Percentiles rank a stretch among this genome's conserved stretches.
Evolutionary conservation across 495 filamentous ascomycete genomes (phyloP).

Genomic region (Hypoxylon rickii): DNA sequence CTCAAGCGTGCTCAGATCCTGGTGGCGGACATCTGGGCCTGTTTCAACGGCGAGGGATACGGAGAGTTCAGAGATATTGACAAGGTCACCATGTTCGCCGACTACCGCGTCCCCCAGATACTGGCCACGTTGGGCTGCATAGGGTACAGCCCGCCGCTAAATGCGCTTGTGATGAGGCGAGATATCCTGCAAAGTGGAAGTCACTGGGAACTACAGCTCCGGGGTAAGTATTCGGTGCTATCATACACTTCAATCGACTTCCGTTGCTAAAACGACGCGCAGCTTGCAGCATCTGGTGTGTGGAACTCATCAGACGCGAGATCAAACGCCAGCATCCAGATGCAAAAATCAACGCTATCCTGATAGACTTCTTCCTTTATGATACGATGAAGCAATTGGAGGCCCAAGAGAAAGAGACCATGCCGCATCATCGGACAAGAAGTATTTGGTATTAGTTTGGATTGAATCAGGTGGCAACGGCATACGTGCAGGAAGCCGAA

Average conservation of each 20-base stretch:
- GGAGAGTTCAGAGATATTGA: conserved; percentile 91
- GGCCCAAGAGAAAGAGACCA: conserved; percentile 57
- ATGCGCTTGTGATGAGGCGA: conserved; percentile 64
- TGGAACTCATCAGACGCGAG: conserved; percentile 86
- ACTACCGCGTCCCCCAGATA: conserved; percentile 96
- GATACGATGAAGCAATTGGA: conserved; percentile 89
- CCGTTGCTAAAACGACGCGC: neutral
- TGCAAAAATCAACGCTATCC: conserved; percentile 76
- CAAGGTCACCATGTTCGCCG: conserved; percentile 97
- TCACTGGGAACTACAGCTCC: conserved; percentile 84
- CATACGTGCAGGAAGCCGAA: neutral
- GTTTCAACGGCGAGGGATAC: conserved; percentile 78
- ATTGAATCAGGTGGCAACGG: conserved; percentile 3
- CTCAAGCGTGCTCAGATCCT: conserved; percentile 95
- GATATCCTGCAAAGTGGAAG: conserved; percentile 71
- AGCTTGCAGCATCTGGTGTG: conserved; percentile 88
- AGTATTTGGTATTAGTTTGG: conserved; percentile 87
- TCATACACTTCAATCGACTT: neutral
- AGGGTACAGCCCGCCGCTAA: conserved; percentile 77
- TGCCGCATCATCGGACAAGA: conserved; percentile 91
- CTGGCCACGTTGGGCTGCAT: conserved; percentile 82
- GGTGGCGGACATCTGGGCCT: conserved; percentile 93
- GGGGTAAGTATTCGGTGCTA: conserved; percentile 57
- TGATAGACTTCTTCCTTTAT: conserved; percentile 97
- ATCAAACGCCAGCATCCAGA: conserved; percentile 76